Conservation (phyloP, 2,329 filamentous ascomycete genomes). For the Sporothrix sp. region DNA sequence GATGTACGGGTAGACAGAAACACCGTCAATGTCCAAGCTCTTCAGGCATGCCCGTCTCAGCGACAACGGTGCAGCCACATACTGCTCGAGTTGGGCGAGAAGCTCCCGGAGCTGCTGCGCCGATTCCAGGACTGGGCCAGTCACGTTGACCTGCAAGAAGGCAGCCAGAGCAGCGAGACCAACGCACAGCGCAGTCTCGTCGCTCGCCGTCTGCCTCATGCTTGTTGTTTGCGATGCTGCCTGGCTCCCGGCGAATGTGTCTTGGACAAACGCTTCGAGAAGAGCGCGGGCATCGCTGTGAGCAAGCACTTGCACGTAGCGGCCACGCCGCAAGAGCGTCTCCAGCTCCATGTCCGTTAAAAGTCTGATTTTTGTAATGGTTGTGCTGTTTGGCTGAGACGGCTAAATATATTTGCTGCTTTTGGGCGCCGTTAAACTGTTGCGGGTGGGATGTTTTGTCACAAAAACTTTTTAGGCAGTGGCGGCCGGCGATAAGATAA, state of each 20-base stretch:
- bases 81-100: slow-evolving; percentile 22
- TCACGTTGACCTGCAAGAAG: slow-evolving; percentile 81
- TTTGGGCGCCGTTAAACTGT: slow-evolving; percentile 1
- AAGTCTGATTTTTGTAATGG: neutral
- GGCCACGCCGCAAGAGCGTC: slow-evolving; percentile 3
- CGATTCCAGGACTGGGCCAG: slow-evolving; percentile 63
- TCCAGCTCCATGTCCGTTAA: slow-evolving; percentile 10
- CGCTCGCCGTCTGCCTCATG: neutral
- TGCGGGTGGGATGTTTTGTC: slow-evolving; percentile 5
- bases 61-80: slow-evolving; percentile 23
- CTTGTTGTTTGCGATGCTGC: neutral
- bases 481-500: slow-evolving; percentile 16
- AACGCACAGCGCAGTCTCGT: slow-evolving; percentile 29
- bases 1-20: slow-evolving; percentile 75
- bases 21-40: slow-evolving; percentile 69
- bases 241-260: neutral
- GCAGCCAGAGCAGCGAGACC: slow-evolving; percentile 62
- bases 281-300: neutral
- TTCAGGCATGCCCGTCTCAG: slow-evolving; percentile 53
- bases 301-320: slow-evolving; percentile 11
- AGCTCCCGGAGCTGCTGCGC: slow-evolving; percentile 24
- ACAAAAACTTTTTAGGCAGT: slow-evolving; percentile 8
- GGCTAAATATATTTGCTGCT: neutral
- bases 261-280: slow-evolving; percentile 11
- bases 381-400: neutral